Evolutionary conservation across 78 protist genomes (phyloP).

Genomic region (Dictyostelium purpureum): DNA sequence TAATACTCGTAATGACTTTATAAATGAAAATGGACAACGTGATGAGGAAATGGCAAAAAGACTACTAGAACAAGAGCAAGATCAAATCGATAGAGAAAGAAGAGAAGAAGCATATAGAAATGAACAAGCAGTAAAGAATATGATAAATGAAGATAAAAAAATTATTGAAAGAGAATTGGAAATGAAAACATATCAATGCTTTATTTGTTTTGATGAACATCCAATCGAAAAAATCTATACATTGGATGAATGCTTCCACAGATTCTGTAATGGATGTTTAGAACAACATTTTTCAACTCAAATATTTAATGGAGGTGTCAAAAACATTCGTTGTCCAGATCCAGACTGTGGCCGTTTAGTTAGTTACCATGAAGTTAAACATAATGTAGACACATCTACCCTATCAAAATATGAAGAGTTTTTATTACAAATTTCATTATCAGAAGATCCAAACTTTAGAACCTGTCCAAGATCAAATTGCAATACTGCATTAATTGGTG

Average conservation of each 20-base stretch:
- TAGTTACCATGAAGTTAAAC: constrained; percentile 40
- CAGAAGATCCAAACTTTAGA: constrained; percentile 31
- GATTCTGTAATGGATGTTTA: constrained; percentile 39
- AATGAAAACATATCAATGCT: constrained; percentile 17
- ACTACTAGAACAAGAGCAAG: constrained; percentile 16
- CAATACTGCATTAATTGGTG: constrained; percentile 38
- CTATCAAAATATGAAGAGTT: constrained; percentile 27
- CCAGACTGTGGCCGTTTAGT: background rate
- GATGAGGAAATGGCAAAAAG: background rate
- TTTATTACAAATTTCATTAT: background rate
- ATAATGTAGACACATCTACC: background rate
- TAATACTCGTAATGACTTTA: background rate
- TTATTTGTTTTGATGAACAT: constrained; percentile 40
- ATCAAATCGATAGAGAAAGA: background rate
- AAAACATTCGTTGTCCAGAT: constrained; percentile 19
- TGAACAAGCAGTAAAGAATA: background rate
- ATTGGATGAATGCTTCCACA: constrained; percentile 61
- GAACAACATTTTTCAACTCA: background rate
- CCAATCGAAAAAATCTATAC: constrained; percentile 14
- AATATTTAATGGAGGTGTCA: constrained; percentile 3
- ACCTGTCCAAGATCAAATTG: constrained; percentile 55
- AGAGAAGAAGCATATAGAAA: constrained; percentile 16
- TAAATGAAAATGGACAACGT: background rate
- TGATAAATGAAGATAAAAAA: constrained; percentile 5
- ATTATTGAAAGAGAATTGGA: constrained; percentile 11